Evolutionary conservation across 139 green algal genomes (phyloP).

Genomic region (Marvania coccoides): DNA sequence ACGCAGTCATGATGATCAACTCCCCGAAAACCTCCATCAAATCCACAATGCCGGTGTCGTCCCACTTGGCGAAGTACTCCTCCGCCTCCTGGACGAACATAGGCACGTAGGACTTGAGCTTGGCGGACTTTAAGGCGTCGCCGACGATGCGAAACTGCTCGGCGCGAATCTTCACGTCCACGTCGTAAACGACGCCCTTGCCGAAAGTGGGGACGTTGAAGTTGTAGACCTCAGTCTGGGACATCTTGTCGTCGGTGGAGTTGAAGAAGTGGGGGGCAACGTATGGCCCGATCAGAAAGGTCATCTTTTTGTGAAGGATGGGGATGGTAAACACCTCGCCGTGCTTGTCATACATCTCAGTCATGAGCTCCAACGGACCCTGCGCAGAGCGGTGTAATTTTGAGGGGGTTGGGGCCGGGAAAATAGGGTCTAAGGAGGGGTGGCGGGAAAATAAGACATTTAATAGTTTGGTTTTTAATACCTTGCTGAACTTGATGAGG

Average conservation of each 20-base stretch:
- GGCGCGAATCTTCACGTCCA: slow-evolving; percentile 80
- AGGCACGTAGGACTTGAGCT: slow-evolving; percentile 83
- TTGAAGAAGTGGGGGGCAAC: slow-evolving; percentile 95
- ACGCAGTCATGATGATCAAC: slow-evolving; percentile 92
- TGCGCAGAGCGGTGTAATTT: slow-evolving; percentile 18
- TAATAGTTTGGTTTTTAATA: slow-evolving; percentile 11
- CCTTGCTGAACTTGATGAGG: slow-evolving; percentile 84
- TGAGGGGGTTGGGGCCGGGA: not conserved
- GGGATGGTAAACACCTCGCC: slow-evolving; percentile 94
- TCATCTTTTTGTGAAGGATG: slow-evolving; percentile 93
- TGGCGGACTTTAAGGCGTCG: slow-evolving; percentile 79
- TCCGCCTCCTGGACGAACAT: slow-evolving; percentile 82
- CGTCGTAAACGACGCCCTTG: slow-evolving; percentile 94
- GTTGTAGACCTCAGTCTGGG: slow-evolving; percentile 91
- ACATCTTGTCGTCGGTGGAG: slow-evolving; percentile 82
- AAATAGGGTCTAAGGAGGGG: not conserved
- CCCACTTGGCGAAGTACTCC: slow-evolving; percentile 88
- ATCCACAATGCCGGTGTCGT: slow-evolving; percentile 77
- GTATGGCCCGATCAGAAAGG: slow-evolving; percentile 91
- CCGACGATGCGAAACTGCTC: slow-evolving; percentile 98
- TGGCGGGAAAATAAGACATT: not conserved
- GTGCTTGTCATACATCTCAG: slow-evolving; percentile 64
- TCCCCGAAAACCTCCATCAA: slow-evolving; percentile 79
- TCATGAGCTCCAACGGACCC: slow-evolving; percentile 80
- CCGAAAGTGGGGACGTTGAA: slow-evolving; percentile 99